Base-by-base conservation (phyloP, 345 rosid genomes). In the Eutrema yunnanense region DNA sequence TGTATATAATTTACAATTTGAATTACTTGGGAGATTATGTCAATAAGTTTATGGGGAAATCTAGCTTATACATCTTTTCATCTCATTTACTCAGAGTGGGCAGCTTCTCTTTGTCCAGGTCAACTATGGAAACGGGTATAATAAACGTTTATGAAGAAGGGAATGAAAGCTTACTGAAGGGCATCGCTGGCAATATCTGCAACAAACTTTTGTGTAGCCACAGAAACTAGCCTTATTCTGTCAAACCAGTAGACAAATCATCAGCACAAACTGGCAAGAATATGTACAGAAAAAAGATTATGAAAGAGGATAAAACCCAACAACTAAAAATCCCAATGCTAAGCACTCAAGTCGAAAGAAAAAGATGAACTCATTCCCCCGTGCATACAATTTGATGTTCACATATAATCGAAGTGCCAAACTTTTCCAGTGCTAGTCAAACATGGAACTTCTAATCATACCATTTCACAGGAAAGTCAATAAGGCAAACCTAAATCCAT, bases 171-270 rank as follows among this genome's bases (percentile, higher is more conserved):
- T 65, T 87, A 92, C 96, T 82, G 90, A 67, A 95, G 96, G 32
- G 99, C 92, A 48, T 95, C 96, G 7, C 79, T 83, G 50, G 97
- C 99, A 75, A 95, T 92, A 79, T 95, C 99, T 8, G 97, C 77
- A 66, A 95, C 92, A 22, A 92, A 95, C 82, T 95, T 95, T 75
- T 92, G 99, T 10, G 99, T 95, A 40, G 97, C 99, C 76, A 95
- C 92, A 68, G 99, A 93, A 32, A 92, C 92, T 73, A 95, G 81
- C 83, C 97, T 86, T 69, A 84, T 78, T 72, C 97, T 95, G 93
- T 75, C 80, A 70, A 69, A 51, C 13, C 30, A 59, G n/a, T 30
- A 37, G 13, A 75, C 32, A 47, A 30, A 55, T 53, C 11, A 9
- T 58, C 55, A 67, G 62, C 49, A 61, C 27, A 11, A 40, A 38